phyloP scores from a whole-genome alignment of 768 basidiomycete genomes.

The Leccinum rimulosum region DNA sequence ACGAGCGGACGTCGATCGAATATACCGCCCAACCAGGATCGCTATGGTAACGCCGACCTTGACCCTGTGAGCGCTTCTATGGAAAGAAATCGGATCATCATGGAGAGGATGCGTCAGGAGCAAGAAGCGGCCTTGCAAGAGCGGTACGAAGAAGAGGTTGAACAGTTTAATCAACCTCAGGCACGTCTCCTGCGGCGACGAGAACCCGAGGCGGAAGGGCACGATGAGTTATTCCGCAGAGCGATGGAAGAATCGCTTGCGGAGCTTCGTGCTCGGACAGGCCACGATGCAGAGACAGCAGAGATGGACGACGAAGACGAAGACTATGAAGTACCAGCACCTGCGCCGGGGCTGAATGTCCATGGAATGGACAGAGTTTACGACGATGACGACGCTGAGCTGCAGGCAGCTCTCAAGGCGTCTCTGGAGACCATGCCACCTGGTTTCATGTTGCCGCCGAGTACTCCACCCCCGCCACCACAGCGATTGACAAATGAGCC shows the following conservation, averaged over 20 bases:
- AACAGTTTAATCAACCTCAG: conserved; percentile 20
- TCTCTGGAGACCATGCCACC: conserved; percentile 67
- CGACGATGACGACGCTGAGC: conserved; percentile 84
- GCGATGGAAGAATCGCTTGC: conserved; percentile 32
- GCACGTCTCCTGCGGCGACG: conserved; percentile 5
- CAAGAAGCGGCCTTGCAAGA: conserved; percentile 69
- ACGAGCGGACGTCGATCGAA: conserved; percentile 7
- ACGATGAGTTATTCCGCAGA: conserved; percentile 55
- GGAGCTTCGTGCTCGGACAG: conserved; percentile 15
- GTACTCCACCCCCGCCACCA: conserved; percentile 9
- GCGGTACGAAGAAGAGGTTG: conserved; percentile 45
- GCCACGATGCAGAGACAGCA: conserved; percentile 19
- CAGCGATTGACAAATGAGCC: conserved; percentile 17
- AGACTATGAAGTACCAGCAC: conserved; percentile 9
- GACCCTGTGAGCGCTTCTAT: conserved; percentile 68
- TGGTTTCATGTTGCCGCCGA: conserved; percentile 43
- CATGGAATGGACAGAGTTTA: conserved; percentile 46
- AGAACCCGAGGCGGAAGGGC: conserved; percentile 36
- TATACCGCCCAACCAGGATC: conserved; percentile 33
- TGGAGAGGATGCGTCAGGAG: conserved; percentile 62
- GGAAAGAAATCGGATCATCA: conserved; percentile 56
- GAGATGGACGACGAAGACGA: conserved; percentile 26
- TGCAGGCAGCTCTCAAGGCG: conserved; percentile 85
- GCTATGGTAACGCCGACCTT: conserved; percentile 27
- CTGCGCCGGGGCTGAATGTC: neutral